Evolutionary conservation across 108 stramenopile species (phyloP), one percentile per base, ranked within the genome.

Genomic region (Seminavis robusta): DNA sequence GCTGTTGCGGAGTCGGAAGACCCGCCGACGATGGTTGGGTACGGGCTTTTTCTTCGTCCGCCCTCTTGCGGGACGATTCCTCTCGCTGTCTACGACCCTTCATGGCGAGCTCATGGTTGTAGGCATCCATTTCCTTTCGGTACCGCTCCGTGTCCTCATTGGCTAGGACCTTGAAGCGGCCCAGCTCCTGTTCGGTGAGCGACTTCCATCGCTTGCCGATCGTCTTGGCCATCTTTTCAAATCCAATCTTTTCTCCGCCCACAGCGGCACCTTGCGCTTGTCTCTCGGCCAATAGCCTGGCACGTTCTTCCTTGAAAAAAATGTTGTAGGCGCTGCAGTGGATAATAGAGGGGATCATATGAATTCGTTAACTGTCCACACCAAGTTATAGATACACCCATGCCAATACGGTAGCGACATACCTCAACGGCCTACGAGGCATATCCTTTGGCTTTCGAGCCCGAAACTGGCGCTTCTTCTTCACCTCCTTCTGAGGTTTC

Each of bases 261-360:
- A 28, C 23, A 21, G 47, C 24, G 20, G 47, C 21, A 28, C n/a
- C 24, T 21, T 23, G 6, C 21, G 24, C 24, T 5, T 23, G 4
- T 5, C 26, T 15, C 16, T 63, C 39, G 7, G 6, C 23, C 10
- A 68, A 40, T 20, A 59, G 51, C 21, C 57, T 30, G 15, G 41
- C 51, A 17, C 67, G 24, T 25, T 68, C 67, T 40, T 57, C 58
- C 2, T 23, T 37, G 30, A 68, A 68, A 52, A 68, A 68, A 20
- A 68, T 40, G 40, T 68, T 68, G 23, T 68, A 68, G 24, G 67
- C 67, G 27, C 43, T 56, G 33, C n/a, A n/a, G n/a, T n/a, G n/a
- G n/a, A n/a, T n/a, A n/a, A n/a, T n/a, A n/a, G n/a, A n/a, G n/a
- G n/a, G n/a, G n/a, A n/a, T n/a, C n/a, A n/a, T n/a, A n/a, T n/a